Percentiles rank a stretch among this genome's conserved stretches.
phyloP scores from a whole-genome alignment of 495 filamentous ascomycete genomes.

The Venustampulla echinocandica region DNA sequence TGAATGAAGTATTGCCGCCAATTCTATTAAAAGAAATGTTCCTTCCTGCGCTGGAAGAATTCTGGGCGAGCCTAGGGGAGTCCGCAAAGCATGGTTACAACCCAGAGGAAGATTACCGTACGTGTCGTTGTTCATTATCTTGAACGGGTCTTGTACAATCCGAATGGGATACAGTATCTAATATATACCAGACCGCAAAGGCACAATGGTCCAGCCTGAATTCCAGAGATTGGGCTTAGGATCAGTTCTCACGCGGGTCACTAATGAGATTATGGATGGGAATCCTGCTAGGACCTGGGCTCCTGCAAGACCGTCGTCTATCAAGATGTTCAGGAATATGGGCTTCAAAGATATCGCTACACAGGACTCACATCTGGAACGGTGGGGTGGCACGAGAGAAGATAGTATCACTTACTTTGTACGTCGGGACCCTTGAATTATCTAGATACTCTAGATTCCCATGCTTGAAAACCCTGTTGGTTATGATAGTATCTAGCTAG shows the following conservation, averaged over 20 bases:
- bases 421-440: background rate
- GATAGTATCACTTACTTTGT: background rate
- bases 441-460: too few species aligned
- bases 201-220: slow-evolving; percentile 9
- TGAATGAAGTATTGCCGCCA: slow-evolving; percentile 1
- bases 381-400: background rate
- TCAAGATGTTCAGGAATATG: background rate
- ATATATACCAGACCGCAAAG: slow-evolving; percentile 11
- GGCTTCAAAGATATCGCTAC: background rate
- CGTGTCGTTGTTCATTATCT: background rate
- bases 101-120: slow-evolving; percentile 12
- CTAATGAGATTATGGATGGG: slow-evolving; percentile 9
- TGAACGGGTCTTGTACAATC: too few species aligned
- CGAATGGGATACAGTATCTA: too few species aligned
- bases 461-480: too few species aligned
- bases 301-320: background rate
- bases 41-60: background rate
- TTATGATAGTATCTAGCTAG: too few species aligned
- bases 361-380: background rate
- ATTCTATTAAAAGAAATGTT: background rate
- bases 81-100: slow-evolving; percentile 8
- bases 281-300: slow-evolving; percentile 4
- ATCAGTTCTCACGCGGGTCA: slow-evolving; percentile 4
- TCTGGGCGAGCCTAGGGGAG: background rate
- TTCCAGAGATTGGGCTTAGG: slow-evolving; percentile 14